Conservation (phyloP, 176 grass and related monocot genomes). For the Puccinellia tenuiflora region DNA sequence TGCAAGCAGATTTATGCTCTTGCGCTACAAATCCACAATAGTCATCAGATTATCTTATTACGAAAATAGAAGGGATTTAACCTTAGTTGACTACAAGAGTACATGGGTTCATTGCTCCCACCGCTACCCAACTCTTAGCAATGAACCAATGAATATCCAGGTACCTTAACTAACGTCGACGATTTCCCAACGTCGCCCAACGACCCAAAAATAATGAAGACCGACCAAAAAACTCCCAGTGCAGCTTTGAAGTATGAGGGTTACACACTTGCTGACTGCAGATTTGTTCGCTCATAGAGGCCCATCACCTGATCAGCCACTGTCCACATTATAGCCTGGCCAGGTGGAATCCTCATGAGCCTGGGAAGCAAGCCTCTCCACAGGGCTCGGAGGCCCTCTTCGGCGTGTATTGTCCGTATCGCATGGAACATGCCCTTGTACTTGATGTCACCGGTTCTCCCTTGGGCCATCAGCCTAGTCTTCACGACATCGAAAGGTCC, state of each 20-base stretch:
- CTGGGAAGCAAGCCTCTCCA: slow-evolving; percentile 96
- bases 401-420: slow-evolving; percentile 65
- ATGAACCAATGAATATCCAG: slow-evolving; percentile 36
- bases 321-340: slow-evolving; percentile 95
- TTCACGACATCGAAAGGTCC: slow-evolving; percentile 94
- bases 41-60: neutral
- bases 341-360: slow-evolving; percentile 99
- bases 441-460: slow-evolving; percentile 57
- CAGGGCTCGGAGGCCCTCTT: slow-evolving; percentile 71
- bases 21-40: neutral
- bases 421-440: slow-evolving; percentile 84
- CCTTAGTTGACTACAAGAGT: slow-evolving; percentile 10
- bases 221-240: slow-evolving; percentile 26
- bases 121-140: slow-evolving; percentile 11
- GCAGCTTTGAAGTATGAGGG: neutral
- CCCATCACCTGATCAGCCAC: slow-evolving; percentile 95
- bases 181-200: neutral
- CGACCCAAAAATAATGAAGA: slow-evolving; percentile 4
- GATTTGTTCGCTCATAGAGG: slow-evolving; percentile 69
- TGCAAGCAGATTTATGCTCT: neutral
- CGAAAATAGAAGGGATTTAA: neutral
- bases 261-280: slow-evolving; percentile 44
- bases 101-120: slow-evolving; percentile 18
- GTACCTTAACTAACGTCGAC: neutral
- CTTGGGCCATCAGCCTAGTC: slow-evolving; percentile 92